phyloP scores from a whole-genome alignment of 1,284 basidiomycete genomes.

The Prillingera fragicola region DNA sequence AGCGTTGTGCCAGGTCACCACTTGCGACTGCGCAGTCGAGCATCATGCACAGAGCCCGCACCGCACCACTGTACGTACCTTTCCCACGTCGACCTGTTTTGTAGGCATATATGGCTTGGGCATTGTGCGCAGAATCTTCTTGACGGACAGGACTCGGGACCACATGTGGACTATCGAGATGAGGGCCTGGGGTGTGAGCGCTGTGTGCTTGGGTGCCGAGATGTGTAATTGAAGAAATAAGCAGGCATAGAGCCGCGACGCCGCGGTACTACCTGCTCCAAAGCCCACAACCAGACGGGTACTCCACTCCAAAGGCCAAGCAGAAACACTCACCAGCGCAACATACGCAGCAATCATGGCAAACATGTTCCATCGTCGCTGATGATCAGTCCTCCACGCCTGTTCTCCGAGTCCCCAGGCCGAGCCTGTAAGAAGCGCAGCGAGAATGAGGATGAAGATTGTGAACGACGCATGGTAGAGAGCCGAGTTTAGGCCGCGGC shows the following conservation, averaged over 20 bases:
- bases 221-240: neutral
- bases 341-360: conserved; percentile 38
- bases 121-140: conserved; percentile 50
- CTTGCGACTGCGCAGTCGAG: too few relatives aligned
- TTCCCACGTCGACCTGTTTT: conserved; percentile 62
- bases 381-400: conserved; percentile 34
- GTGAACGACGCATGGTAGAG: conserved; percentile 45
- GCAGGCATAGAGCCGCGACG: too few relatives aligned
- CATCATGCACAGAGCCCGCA: too few relatives aligned
- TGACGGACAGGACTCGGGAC: conserved; percentile 39
- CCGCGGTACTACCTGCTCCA: too few relatives aligned
- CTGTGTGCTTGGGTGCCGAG: neutral
- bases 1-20: too few relatives aligned
- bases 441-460: conserved; percentile 36
- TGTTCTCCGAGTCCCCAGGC: conserved; percentile 44
- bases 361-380: conserved; percentile 42
- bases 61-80: conserved; percentile 50
- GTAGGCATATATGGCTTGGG: conserved; percentile 64
- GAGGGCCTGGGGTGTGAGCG: conserved; percentile 19
- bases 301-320: too few relatives aligned
- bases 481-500: conserved; percentile 21
- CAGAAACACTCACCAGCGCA: conserved; percentile 34
- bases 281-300: too few relatives aligned
- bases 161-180: conserved; percentile 34
- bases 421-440: conserved; percentile 33